phyloP scores from a whole-genome alignment of 331 rosid species.

The Pyracantha coccinea region DNA sequence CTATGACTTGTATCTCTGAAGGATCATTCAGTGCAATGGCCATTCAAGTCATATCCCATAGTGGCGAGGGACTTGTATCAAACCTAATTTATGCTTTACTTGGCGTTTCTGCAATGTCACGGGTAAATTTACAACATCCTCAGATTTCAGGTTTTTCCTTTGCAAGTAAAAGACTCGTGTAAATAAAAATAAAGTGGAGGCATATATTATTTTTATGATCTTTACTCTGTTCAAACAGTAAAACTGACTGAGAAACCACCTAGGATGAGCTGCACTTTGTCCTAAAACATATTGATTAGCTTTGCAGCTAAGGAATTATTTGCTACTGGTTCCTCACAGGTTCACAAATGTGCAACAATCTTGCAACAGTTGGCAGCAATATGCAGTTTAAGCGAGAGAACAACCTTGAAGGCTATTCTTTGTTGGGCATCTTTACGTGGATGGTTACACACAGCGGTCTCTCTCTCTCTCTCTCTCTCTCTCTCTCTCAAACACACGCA shows the following conservation, averaged over 20 bases:
- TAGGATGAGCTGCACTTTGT: not conserved
- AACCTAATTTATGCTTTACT: slow-evolving; percentile 93
- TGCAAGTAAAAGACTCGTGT: not conserved
- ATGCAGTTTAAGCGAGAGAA: slow-evolving; percentile 81
- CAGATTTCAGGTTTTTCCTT: not conserved
- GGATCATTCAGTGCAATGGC: slow-evolving; percentile 62
- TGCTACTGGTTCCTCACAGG: slow-evolving; percentile 38
- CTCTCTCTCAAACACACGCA: not conserved
- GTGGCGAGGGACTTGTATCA: slow-evolving; percentile 94
- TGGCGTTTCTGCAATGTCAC: slow-evolving; percentile 97
- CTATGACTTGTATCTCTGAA: slow-evolving; percentile 40
- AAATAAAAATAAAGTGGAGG: not conserved
- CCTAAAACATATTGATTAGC: not conserved
- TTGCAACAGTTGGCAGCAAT: slow-evolving; percentile 89
- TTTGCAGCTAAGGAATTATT: slow-evolving; percentile 4
- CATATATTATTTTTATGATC: not conserved
- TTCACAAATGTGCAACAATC: slow-evolving; percentile 96
- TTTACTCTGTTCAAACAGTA: not conserved
- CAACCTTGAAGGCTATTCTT: slow-evolving; percentile 60
- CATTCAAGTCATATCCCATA: slow-evolving; percentile 69
- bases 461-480: slow-evolving; percentile 24
- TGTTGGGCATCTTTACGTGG: slow-evolving; percentile 82
- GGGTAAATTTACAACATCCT: slow-evolving; percentile 42
- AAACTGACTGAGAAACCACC: not conserved
- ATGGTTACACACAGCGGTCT: slow-evolving; percentile 88